A percentile compares a stretch with the other conserved stretches of the same genome.
These are phyloP conservation scores for Acrocalymma vagum DNA, from an alignment of 2,329 filamentous ascomycete species.

Conservation along the genomic window DNA sequence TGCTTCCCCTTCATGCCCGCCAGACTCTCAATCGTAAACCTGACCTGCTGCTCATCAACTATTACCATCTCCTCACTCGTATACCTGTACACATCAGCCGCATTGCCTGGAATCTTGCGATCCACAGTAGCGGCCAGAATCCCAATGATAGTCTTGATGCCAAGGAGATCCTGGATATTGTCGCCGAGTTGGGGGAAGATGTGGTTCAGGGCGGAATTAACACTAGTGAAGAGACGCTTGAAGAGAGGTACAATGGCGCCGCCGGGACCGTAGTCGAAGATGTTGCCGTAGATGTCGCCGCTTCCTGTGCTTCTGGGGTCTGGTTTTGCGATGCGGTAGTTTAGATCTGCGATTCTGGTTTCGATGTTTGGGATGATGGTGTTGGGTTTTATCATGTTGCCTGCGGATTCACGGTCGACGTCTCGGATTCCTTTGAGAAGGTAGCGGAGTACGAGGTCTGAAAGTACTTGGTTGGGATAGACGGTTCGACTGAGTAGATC, in stretches of 20 bases:
- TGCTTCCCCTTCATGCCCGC: slow-evolving; percentile 28
- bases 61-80: slow-evolving; percentile 19
- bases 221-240: slow-evolving; percentile 16
- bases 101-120: slow-evolving; percentile 37
- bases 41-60: slow-evolving; percentile 10
- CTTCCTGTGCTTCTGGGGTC: slow-evolving; percentile 26
- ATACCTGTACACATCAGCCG: slow-evolving; percentile 36
- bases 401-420: slow-evolving; percentile 8
- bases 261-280: slow-evolving; percentile 37
- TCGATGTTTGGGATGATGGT: slow-evolving; percentile 29
- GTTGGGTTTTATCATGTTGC: not conserved
- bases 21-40: slow-evolving; percentile 19
- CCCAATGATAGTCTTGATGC: slow-evolving; percentile 35
- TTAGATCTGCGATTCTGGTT: slow-evolving; percentile 20
- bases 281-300: slow-evolving; percentile 43
- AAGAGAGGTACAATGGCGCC: slow-evolving; percentile 28
- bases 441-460: slow-evolving; percentile 41
- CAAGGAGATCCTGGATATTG: slow-evolving; percentile 35
- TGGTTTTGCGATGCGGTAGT: slow-evolving; percentile 18
- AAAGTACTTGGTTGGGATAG: slow-evolving; percentile 42
- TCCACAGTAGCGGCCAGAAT: slow-evolving; percentile 42
- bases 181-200: slow-evolving; percentile 34
- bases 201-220: slow-evolving; percentile 25
- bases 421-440: slow-evolving; percentile 35
- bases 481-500: slow-evolving; percentile 35